Evolutionary conservation across 306 rosid genomes (phyloP).

Genomic region (Vigna reflexopilosa): DNA sequence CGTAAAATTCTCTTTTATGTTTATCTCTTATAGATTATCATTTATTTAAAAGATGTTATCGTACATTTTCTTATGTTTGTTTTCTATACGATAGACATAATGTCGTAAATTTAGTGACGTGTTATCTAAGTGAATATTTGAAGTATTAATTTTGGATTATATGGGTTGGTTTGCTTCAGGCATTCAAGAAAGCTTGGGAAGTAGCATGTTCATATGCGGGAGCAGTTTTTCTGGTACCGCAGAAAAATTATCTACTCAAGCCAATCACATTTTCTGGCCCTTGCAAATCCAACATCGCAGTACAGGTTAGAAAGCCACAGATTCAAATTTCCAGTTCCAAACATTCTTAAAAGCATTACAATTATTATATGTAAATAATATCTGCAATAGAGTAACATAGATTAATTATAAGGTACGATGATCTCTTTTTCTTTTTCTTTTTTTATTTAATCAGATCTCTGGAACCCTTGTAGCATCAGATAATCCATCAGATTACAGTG

Average conservation of each 20-base stretch:
- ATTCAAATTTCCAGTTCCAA: background rate
- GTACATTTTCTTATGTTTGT: no score
- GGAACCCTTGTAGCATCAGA: slow-evolving; percentile 68
- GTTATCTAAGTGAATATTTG: background rate
- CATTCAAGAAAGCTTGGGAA: slow-evolving; percentile 72
- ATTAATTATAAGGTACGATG: background rate
- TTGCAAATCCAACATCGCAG: slow-evolving; percentile 57
- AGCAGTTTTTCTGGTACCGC: slow-evolving; percentile 49
- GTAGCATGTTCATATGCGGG: slow-evolving; percentile 57
- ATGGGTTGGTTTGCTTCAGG: slow-evolving; percentile 46
- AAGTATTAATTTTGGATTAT: background rate
- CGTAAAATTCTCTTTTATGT: no score
- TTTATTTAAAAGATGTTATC: no score
- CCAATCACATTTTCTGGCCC: slow-evolving; percentile 72
- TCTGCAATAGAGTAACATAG: background rate
- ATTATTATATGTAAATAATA: background rate
- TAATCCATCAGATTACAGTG: slow-evolving; percentile 52
- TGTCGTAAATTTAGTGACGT: no score
- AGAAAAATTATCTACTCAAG: slow-evolving; percentile 60
- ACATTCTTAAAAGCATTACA: background rate
- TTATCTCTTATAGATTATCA: no score
- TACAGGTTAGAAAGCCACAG: slow-evolving; percentile 48
- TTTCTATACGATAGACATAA: no score
- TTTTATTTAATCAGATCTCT: slow-evolving; percentile 49
- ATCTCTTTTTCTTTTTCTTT: background rate